These are phyloP conservation scores for Komagataea norvegica DNA, from an alignment of 1,139 yeast genomes.

Conservation along the genomic window DNA sequence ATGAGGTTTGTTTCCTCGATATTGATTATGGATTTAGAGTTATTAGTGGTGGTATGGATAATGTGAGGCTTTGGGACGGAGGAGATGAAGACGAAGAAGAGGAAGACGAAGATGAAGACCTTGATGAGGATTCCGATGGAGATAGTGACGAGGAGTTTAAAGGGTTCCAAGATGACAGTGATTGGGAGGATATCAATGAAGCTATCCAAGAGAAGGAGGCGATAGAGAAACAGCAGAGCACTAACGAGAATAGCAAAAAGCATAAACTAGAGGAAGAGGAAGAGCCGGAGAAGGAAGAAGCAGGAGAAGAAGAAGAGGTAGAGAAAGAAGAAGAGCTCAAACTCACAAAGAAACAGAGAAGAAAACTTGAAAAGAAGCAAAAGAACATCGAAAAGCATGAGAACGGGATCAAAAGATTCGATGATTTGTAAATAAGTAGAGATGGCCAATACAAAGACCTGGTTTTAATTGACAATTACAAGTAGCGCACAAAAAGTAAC, in stretches of 20 bases:
- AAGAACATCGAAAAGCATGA: conserved; percentile 49
- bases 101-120: conserved; percentile 16
- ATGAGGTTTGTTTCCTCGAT: conserved; percentile 70
- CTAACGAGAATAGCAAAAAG: conserved; percentile 9
- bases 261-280: conserved; percentile 7
- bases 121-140: conserved; percentile 8
- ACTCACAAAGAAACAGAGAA: conserved; percentile 26
- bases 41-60: conserved; percentile 79
- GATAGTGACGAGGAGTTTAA: conserved; percentile 22
- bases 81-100: conserved; percentile 26
- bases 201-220: conserved; percentile 8
- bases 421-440: conserved; percentile 43
- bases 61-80: conserved; percentile 66
- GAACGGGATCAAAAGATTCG: conserved; percentile 65
- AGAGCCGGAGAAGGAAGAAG: conserved; percentile 14
- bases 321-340: conserved; percentile 11
- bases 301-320: conserved; percentile 14
- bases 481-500: too few species aligned
- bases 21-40: conserved; percentile 75
- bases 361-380: conserved; percentile 42
- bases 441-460: too few species aligned
- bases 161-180: conserved; percentile 21
- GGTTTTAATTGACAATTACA: background rate
- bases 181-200: conserved; percentile 18
- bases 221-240: conserved; percentile 22